Evolutionary conservation across 2,329 filamentous ascomycete species (phyloP).

Genomic region (Cladosporium austrohemisphaericum): DNA sequence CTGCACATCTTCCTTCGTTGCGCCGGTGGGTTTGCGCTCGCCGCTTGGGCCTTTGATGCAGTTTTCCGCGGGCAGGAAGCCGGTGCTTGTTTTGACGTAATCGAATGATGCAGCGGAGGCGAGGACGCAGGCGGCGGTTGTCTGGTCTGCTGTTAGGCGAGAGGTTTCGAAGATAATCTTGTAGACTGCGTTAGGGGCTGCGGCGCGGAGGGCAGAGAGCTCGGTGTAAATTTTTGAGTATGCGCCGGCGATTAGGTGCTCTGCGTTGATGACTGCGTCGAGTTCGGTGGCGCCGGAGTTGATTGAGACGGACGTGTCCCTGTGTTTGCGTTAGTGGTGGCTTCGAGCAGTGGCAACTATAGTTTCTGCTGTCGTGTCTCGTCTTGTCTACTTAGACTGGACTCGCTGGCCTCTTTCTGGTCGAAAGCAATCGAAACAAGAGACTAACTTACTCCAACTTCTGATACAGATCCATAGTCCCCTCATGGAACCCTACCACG

Average conservation of each 20-base stretch:
- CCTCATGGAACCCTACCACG: constrained; percentile 59
- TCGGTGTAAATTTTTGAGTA: constrained; percentile 53
- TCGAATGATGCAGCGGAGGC: constrained; percentile 52
- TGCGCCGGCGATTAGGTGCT: constrained; percentile 37
- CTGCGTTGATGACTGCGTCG: constrained; percentile 58
- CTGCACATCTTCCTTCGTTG: constrained; percentile 49
- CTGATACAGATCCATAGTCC: constrained; percentile 48
- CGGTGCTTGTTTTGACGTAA: constrained; percentile 60
- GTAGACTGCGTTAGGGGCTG: constrained; percentile 40
- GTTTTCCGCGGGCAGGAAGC: constrained; percentile 45
- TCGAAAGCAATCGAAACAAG: not conserved
- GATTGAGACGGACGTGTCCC: constrained; percentile 49
- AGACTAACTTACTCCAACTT: constrained; percentile 40
- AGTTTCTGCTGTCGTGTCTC: no score
- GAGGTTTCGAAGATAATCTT: constrained; percentile 61
- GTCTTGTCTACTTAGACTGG: no score
- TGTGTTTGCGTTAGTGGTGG: constrained; percentile 8
- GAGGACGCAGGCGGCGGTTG: constrained; percentile 53
- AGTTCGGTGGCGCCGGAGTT: constrained; percentile 52
- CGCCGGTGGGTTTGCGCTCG: constrained; percentile 35
- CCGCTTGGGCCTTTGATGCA: not conserved
- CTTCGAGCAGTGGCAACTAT: not conserved
- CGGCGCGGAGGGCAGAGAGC: constrained; percentile 49
- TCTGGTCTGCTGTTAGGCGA: constrained; percentile 46
- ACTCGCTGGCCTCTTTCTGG: no score